Conservation (phyloP, 2,329 filamentous ascomycete species). For the Chaetomium sp. region DNA sequence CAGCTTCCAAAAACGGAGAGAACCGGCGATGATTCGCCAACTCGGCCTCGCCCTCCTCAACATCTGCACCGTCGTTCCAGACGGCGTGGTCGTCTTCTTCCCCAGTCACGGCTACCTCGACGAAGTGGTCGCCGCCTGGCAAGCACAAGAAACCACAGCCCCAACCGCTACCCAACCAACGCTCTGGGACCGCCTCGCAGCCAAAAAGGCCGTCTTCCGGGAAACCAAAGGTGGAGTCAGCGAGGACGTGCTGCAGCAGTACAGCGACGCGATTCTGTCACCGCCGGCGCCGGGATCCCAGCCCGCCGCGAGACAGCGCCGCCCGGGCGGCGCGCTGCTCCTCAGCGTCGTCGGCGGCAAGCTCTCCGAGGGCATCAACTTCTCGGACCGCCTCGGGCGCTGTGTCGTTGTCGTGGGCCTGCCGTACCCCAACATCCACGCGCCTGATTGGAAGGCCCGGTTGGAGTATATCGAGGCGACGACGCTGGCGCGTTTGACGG, state of each 20-base stretch:
- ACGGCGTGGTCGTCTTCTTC: conserved; percentile 93
- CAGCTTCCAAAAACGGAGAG: conserved; percentile 75
- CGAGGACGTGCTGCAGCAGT: conserved; percentile 74
- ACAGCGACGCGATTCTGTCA: conserved; percentile 65
- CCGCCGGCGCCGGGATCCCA: neutral
- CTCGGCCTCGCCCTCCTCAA: conserved; percentile 74
- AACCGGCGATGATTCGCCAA: conserved; percentile 69
- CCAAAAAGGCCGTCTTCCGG: conserved; percentile 64
- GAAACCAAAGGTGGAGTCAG: conserved; percentile 57
- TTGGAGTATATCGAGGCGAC: conserved; percentile 79
- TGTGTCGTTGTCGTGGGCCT: conserved; percentile 90
- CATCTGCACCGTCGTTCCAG: conserved; percentile 73
- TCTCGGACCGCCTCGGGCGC: conserved; percentile 85
- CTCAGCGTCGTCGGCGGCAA: conserved; percentile 92
- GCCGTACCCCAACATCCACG: conserved; percentile 88
- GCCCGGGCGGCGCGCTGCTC: conserved; percentile 69
- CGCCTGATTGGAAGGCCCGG: conserved; percentile 90
- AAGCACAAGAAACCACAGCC: conserved; percentile 38
- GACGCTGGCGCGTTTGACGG: conserved; percentile 44
- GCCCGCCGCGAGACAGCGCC: neutral
- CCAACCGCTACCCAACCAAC: conserved; percentile 38
- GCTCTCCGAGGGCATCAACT: conserved; percentile 97
- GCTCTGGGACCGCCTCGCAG: conserved; percentile 61
- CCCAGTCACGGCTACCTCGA: conserved; percentile 92
- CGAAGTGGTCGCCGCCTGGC: conserved; percentile 68